Evolutionary conservation across 495 filamentous ascomycete species (phyloP).

Genomic region (Acidomyces sp.): DNA sequence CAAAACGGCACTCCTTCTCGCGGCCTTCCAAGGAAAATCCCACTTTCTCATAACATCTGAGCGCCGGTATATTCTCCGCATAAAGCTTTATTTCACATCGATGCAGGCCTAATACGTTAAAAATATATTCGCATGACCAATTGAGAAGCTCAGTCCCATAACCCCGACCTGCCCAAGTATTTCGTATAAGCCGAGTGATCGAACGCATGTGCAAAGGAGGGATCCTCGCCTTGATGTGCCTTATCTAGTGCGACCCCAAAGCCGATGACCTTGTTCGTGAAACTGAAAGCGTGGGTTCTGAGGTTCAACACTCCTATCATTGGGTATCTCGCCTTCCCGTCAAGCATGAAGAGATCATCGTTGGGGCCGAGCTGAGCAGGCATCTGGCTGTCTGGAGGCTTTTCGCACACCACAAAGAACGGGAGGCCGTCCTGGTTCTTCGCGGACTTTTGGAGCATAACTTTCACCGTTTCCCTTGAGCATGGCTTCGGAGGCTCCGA

Average conservation of each 20-base stretch:
- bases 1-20: not conserved
- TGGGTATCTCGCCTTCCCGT: conserved; percentile 1
- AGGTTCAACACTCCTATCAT: not conserved
- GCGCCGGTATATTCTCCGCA: not conserved
- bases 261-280: not conserved
- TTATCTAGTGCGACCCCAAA: not conserved
- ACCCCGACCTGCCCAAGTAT: not conserved
- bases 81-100: not conserved
- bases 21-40: not conserved
- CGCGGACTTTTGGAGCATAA: not conserved
- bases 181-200: not conserved
- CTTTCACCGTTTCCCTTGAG: not conserved
- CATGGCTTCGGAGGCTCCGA: not conserved
- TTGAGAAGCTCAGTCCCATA: conserved; percentile 2
- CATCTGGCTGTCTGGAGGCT: not conserved
- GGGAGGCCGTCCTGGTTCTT: conserved; percentile 1
- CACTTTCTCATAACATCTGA: conserved; percentile 1
- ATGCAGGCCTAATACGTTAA: conserved; percentile 1
- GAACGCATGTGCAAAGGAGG: not conserved
- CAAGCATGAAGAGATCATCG: not conserved
- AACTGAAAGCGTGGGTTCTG: not conserved
- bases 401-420: conserved; percentile 2
- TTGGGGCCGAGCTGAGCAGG: not conserved
- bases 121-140: conserved; percentile 1
- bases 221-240: not conserved